Evolutionary conservation across 2,329 filamentous ascomycete species (phyloP), one percentile per base, ranked within the genome.

Genomic region (Ophiostoma ips): DNA sequence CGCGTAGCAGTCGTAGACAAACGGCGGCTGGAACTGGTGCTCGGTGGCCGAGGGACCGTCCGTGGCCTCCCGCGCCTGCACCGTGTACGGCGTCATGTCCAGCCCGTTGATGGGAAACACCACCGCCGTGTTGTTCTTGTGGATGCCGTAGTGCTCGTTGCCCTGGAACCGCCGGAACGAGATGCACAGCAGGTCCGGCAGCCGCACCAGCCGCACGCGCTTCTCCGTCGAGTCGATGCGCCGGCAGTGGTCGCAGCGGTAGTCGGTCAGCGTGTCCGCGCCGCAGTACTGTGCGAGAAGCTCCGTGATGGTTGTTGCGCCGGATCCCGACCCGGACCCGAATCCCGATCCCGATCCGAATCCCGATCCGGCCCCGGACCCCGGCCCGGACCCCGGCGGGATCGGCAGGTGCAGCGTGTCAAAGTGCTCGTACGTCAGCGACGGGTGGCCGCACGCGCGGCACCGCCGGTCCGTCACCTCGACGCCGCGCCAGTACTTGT

Each of bases 1-100:
- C 2, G 82, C 90, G 62, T 94, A 95, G 48, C 85, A 82, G 60
- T 94, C 83, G 64, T 95, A 98, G 5, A 71, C 68, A 60, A 84
- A 87, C 0, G 84, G 82, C 1, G 65, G 66, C 2, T 59, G 57
- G 51, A 74, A 71, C 31, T 48, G 49, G 11, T 52, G 40, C 18
- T 53, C 55, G 13, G 49, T 48, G 13, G 67, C 53, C 11, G 49
- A 48, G 13, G 67, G 66, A 10, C 58, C 63, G 51, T 71, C 68
- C 7, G 58, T 48, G 2, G 38, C 36, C n/a, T 48, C 38, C 38
- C 47, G 50, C 9, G 43, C 54, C 51, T 58, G 55, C 13, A 54
- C 55, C 13, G 57, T 53, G 44, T 54, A 56, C 1, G 55, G 92
- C 9, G 65, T 68, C 28, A 79, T 64, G 58, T 79, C 71, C 15